phyloP scores from a whole-genome alignment of 2,329 filamentous ascomycete genomes.

The Allantophomopsis lycopodina region DNA sequence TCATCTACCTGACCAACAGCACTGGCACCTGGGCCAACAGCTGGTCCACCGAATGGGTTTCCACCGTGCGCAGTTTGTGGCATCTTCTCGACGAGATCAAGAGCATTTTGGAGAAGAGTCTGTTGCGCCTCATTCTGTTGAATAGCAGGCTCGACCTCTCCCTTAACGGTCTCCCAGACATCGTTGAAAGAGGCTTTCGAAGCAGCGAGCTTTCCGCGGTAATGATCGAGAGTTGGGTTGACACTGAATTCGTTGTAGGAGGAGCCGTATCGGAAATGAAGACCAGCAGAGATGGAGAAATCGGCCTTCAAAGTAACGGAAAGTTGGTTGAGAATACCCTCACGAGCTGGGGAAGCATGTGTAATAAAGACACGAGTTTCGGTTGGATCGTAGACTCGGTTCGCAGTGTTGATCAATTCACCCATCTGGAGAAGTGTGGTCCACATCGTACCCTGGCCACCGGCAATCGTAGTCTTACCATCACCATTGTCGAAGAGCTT shows the following conservation, averaged over 20 bases:
- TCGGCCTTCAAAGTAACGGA: constrained; percentile 96
- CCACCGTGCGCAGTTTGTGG: constrained; percentile 86
- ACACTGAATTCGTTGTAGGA: constrained; percentile 99
- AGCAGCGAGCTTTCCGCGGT: constrained; percentile 93
- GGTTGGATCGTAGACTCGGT: constrained; percentile 94
- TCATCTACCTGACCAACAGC: constrained; percentile 86
- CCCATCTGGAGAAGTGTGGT: constrained; percentile 97
- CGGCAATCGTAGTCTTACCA: constrained; percentile 92
- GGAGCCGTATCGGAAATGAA: constrained; percentile 97
- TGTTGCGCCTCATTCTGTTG: constrained; percentile 89
- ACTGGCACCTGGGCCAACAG: constrained; percentile 48
- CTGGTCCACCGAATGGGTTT: constrained; percentile 87
- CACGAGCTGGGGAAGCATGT: constrained; percentile 88
- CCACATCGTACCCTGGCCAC: constrained; percentile 99
- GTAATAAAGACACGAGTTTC: constrained; percentile 96
- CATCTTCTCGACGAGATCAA: constrained; percentile 97
- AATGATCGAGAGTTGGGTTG: constrained; percentile 95
- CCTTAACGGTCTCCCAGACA: constrained; percentile 97
- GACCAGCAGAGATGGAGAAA: constrained; percentile 92
- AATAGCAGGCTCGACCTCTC: constrained; percentile 89
- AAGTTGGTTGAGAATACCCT: constrained; percentile 93
- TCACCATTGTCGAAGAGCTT: constrained; percentile 99
- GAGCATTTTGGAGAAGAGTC: constrained; percentile 77
- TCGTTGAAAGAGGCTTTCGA: constrained; percentile 98
- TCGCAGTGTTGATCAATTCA: constrained; percentile 92